Base-by-base conservation (phyloP, 306 rosid genomes). In the Begonia masoniana region DNA sequence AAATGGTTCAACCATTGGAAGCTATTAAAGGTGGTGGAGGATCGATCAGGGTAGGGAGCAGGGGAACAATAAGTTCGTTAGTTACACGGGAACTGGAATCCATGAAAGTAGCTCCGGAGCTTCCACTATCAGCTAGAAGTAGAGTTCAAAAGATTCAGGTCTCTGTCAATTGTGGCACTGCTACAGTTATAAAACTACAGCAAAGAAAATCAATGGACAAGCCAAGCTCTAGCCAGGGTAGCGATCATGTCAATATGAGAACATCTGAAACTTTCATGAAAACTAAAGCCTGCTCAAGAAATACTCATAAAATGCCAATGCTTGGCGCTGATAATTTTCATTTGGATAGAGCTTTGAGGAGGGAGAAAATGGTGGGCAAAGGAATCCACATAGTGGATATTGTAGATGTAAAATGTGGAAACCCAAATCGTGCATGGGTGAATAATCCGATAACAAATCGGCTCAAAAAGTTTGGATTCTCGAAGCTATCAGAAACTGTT, bases 21-120 rank as follows among this genome's bases (percentile, higher is more conserved):
- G 65, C 77, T 54, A 69, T 76, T 15, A 86, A 81, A 62, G 84
- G 80, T 13, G 81, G 95, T 64, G 94, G 95, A 57, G 95, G 88
- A 54, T 83, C 96, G 66, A 74, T 92, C 66, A 81, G 68, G 63
- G 67, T 92, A 7, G 96, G 99, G 59, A 68, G 96, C 54, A 86
- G 82, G 0, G 99, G 96, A 68, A 81, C 96, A 2, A 62, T 92
- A 51, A 57, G 88, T 56, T 78, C 95, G 56, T 71, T 92, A 51
- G 86, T 83, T 88, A 86, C 85, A 48, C 79, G 84, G 68, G 99
- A 92, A 65, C 68, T 92, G 81, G 80, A 86, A 50, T 83, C 79
- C 14, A 70, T 68, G 66, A 73, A 82, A 58, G 65, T 81, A 26
- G 65, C 68, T 59, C 53, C 88, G 46, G 76, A 56, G 24, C 79